These are phyloP conservation scores for cucumber (Cucumis sativus) DNA, from an alignment of 306 rosid species.

Conservation along the genomic window DNA sequence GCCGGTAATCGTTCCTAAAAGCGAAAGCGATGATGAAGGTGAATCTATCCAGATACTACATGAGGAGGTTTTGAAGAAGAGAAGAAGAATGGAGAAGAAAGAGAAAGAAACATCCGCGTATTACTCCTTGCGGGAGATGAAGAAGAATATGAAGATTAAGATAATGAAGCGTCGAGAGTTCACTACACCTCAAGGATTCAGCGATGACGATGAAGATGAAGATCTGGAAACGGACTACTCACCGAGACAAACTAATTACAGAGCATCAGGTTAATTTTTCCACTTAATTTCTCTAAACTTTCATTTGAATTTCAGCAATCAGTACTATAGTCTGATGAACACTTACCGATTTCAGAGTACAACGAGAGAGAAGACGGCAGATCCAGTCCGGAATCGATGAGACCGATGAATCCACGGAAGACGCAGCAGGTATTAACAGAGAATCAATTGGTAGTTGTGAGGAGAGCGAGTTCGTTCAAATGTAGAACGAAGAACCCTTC, in stretches of 20 bases:
- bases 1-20: conserved; percentile 10
- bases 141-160: not conserved
- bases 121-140: not conserved
- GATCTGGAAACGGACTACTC: not conserved
- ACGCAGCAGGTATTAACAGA: not conserved
- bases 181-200: not conserved
- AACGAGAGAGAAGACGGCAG: not conserved
- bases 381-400: not conserved
- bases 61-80: not conserved
- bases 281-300: not conserved
- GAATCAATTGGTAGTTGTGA: not conserved
- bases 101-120: not conserved
- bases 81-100: not conserved
- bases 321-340: not conserved
- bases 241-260: not conserved
- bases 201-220: not conserved
- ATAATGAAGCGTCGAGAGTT: not conserved
- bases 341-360: not conserved
- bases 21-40: conserved; percentile 37
- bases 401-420: not conserved
- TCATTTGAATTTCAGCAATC: not conserved
- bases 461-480: not conserved
- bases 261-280: not conserved
- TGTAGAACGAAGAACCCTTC: not conserved
- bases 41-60: conserved; percentile 12